Base-by-base conservation (phyloP, 352 stramenopile species). In the Globisporangium lucens region DNA sequence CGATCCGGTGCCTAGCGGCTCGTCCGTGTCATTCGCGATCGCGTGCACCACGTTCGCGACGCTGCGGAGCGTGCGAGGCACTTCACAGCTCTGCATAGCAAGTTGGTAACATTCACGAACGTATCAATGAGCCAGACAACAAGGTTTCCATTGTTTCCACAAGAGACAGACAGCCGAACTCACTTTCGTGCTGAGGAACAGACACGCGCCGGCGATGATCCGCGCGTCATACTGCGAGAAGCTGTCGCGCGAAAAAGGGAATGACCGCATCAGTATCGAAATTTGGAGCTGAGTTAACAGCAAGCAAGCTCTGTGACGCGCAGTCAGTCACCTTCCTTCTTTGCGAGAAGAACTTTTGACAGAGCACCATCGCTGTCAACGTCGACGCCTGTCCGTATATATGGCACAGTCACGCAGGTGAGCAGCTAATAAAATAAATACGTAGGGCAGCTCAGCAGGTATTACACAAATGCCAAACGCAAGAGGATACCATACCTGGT, bases 1-100 rank as follows among this genome's bases (percentile, higher is more conserved):
- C 58, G 68, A 66, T 61, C 79, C 75, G 2, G 74, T 74, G 36
- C 69, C 67, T 5, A 85, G 68, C 4, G 74, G 74, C 61, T 70
- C 68, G 29, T 66, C 38, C 27, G 68, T 74, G 52, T 69, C 52
- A 55, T 73, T 70, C 61, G 70, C 66, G 56, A 68, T 56, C 24
- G 78, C 76, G 71, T 86, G 75, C 41, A 80, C 72, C 46, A 80
- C 78, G 56, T 86, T 87, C n/a, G 76, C 73, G 66, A 87, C 63
- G 61, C 79, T 85, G 56, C 77, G 79, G 47, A 87, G 57, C 3
- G 75, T 80, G 1, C 79, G 76, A 56, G 76, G 76, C 56, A 74
- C 58, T 62, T 87, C 79, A 27, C 79, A 83, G 22, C 68, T 79
- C 79, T 87, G 20, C 27, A 62, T 17, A 43, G 36, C 13, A 20